Conservation (phyloP, 2,329 filamentous ascomycete genomes). For the Claviceps spartinae region DNA sequence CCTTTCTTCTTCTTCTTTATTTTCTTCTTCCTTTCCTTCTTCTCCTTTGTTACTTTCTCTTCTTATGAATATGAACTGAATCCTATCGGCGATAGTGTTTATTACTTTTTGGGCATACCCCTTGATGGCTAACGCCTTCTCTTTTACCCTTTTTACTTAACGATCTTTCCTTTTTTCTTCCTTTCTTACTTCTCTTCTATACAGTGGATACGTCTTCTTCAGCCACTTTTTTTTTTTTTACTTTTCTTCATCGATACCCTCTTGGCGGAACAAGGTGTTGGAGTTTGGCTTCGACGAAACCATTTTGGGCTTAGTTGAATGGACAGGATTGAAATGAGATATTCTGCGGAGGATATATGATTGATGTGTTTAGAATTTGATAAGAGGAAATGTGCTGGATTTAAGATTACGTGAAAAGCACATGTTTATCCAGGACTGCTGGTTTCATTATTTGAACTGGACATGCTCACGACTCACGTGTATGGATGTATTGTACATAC, state of each 20-base stretch:
- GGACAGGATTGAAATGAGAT: slow-evolving; percentile 2
- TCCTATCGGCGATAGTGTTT: slow-evolving; percentile 22
- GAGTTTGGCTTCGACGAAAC: not conserved
- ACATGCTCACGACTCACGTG: not conserved
- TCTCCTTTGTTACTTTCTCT: slow-evolving; percentile 6
- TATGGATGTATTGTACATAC: not conserved
- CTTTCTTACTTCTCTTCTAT: not conserved
- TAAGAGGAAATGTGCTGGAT: not conserved
- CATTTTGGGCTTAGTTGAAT: not conserved
- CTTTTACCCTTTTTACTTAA: not conserved
- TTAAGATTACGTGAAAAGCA: not conserved
- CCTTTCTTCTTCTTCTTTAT: slow-evolving; percentile 9
- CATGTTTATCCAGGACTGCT: not conserved
- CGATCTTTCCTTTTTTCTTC: slow-evolving; percentile 2
- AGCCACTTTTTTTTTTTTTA: not conserved
- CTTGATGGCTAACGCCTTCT: not conserved
- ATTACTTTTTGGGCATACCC: slow-evolving; percentile 13
- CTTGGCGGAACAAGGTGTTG: slow-evolving; percentile 3
- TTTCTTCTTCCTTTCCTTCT: not conserved
- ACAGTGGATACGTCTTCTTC: not conserved
- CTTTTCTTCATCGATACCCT: slow-evolving; percentile 12
- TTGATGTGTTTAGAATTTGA: slow-evolving; percentile 5
- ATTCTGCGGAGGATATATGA: slow-evolving; percentile 3
- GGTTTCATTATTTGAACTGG: not conserved
- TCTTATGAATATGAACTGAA: slow-evolving; percentile 15